A percentile compares a stretch with the other conserved stretches of the same genome.
phyloP scores from a whole-genome alignment of 192 early-diverging fungal species.

The Dimargaris cristalligena region DNA sequence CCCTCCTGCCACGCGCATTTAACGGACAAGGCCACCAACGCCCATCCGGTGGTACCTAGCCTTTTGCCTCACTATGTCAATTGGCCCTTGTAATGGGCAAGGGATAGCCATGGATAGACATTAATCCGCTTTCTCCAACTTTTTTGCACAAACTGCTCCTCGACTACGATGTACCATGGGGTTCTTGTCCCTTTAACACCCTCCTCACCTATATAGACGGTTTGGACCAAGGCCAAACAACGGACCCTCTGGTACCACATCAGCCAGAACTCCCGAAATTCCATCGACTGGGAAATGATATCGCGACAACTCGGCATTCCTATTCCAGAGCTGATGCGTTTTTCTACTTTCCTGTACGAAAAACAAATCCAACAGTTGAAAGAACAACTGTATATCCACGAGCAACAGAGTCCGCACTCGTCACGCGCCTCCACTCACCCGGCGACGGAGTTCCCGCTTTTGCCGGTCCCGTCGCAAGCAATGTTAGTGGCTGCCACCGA shows the following conservation, averaged over 20 bases:
- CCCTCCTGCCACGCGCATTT: too few species aligned
- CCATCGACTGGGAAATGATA: neutral
- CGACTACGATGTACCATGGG: neutral
- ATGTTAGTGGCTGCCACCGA: neutral
- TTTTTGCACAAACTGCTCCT: neutral
- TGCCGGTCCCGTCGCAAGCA: neutral
- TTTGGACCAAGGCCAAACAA: neutral
- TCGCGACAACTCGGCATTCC: conserved; percentile 3
- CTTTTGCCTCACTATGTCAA: neutral
- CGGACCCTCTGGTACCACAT: neutral
- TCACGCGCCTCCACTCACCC: too few species aligned
- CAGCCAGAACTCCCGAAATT: neutral
- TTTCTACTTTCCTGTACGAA: conserved; percentile 3
- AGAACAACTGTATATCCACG: neutral
- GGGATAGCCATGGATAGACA: neutral
- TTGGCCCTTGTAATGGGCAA: neutral
- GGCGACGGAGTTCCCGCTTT: too few species aligned
- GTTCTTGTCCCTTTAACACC: neutral
- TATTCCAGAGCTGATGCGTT: neutral
- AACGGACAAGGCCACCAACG: too few species aligned
- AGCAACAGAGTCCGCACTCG: too few species aligned
- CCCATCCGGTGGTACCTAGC: too few species aligned
- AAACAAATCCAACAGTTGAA: conserved; percentile 5
- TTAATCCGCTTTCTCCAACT: neutral
- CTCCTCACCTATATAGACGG: neutral